Conservation (phyloP, 2,329 filamentous ascomycete species). For the Colletotrichum liriopes region DNA sequence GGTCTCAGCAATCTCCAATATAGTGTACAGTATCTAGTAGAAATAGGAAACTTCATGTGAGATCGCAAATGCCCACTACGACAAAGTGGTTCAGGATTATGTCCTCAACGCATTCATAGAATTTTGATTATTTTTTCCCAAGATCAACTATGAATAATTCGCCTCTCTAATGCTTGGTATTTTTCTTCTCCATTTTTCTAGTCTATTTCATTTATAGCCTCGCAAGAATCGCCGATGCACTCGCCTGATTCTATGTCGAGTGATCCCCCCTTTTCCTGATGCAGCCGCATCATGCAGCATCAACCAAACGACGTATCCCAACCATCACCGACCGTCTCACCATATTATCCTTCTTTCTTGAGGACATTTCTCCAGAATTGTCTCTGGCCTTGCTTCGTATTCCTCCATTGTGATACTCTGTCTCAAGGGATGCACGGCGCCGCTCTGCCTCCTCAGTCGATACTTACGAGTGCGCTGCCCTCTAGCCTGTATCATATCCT, state of each 20-base stretch:
- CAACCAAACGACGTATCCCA: not conserved
- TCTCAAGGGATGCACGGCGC: not conserved
- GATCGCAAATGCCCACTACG: not conserved
- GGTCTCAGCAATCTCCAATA: too few relatives aligned
- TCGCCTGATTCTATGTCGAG: not conserved
- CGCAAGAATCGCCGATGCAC: not conserved
- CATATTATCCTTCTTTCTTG: not conserved
- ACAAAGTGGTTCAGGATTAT: not conserved
- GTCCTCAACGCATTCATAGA: not conserved
- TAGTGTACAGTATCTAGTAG: too few relatives aligned
- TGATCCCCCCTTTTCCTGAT: not conserved
- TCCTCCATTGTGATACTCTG: slow-evolving; percentile 19
- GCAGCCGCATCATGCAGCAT: not conserved
- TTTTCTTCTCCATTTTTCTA: not conserved
- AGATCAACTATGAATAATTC: not conserved
- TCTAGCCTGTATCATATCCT: rapidly evolving
- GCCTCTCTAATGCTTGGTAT: too few relatives aligned
- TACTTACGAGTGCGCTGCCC: too few relatives aligned
- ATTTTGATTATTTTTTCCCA: not conserved
- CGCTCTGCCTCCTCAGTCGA: not conserved
- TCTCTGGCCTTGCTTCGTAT: not conserved
- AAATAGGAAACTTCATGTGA: not conserved
- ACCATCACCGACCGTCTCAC: not conserved
- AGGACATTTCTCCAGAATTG: not conserved
- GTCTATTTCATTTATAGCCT: not conserved